phyloP scores from a whole-genome alignment of 495 filamentous ascomycete genomes.

The Pseudomonodictys pantanalensis region DNA sequence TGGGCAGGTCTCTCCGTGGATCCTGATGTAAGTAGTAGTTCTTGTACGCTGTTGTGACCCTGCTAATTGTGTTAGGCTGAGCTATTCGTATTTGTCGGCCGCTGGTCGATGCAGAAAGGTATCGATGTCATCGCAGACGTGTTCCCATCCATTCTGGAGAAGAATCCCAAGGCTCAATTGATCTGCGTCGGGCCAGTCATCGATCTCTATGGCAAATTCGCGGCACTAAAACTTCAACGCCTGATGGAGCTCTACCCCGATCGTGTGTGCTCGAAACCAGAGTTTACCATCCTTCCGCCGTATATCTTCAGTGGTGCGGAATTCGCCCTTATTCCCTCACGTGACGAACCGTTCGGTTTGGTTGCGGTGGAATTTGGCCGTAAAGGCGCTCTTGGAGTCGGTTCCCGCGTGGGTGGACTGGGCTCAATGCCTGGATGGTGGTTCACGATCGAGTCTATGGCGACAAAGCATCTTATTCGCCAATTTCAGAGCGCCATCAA shows the following conservation, averaged over 20 bases:
- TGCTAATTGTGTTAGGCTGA: no score
- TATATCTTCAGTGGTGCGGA: constrained; percentile 78
- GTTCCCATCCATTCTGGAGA: constrained; percentile 68
- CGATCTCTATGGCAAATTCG: constrained; percentile 76
- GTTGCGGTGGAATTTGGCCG: constrained; percentile 78
- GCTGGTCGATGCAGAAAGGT: constrained; percentile 78
- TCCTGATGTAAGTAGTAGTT: no score
- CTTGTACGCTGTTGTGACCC: no score
- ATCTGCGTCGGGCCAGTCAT: constrained; percentile 73
- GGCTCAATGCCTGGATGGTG: constrained; percentile 81
- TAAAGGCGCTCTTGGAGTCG: constrained; percentile 74
- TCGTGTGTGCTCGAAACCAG: constrained; percentile 72
- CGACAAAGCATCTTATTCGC: constrained; percentile 64
- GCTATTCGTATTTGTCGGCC: constrained; percentile 73
- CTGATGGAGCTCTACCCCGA: constrained; percentile 75
- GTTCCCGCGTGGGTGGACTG: constrained; percentile 64
- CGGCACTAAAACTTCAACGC: constrained; percentile 66
- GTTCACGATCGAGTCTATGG: constrained; percentile 67
- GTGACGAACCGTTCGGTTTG: constrained; percentile 79
- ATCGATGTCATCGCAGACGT: constrained; percentile 77
- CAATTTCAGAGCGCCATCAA: constrained; percentile 71
- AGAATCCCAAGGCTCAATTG: constrained; percentile 63
- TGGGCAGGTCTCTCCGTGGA: constrained; percentile 69
- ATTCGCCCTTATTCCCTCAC: constrained; percentile 74
- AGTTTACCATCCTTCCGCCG: constrained; percentile 71